phyloP scores from a whole-genome alignment of 192 early-diverging fungal genomes.

The Linnemannia exigua region DNA sequence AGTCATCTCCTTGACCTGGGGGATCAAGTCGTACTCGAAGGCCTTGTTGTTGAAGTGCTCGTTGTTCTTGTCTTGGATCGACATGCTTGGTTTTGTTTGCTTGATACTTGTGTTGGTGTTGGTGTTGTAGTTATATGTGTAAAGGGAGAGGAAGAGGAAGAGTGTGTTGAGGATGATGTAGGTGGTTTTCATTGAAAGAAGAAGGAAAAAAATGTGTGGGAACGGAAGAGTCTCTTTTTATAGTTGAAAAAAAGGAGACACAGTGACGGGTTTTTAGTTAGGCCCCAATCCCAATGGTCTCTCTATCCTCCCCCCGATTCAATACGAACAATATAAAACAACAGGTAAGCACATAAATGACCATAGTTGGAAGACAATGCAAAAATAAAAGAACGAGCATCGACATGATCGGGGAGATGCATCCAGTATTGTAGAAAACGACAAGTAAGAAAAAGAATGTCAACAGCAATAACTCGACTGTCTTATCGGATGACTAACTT shows the following conservation, averaged over 20 bases:
- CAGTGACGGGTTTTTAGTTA: too few relatives aligned
- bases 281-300: too few relatives aligned
- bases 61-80: conserved; percentile 36
- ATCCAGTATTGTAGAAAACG: not conserved
- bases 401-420: conserved; percentile 1
- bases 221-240: not conserved
- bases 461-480: not conserved
- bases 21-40: conserved; percentile 29
- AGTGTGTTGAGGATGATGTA: conserved; percentile 8
- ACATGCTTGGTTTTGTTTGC: not conserved
- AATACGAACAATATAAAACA: too few relatives aligned
- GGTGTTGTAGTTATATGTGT: not conserved
- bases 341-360: not conserved
- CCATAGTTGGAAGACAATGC: not conserved
- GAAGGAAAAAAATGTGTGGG: not conserved
- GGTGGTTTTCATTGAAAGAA: conserved; percentile 1
- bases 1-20: conserved; percentile 22
- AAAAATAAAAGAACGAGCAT: not conserved
- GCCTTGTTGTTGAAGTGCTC: conserved; percentile 38
- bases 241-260: not conserved
- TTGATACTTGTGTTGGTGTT: not conserved
- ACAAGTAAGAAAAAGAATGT: not conserved
- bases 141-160: not conserved
- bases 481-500: conserved; percentile 5
- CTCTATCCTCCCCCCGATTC: too few relatives aligned